Base-by-base conservation (phyloP, 257 asterid genomes). In the Nyctanthes arbortristis region DNA sequence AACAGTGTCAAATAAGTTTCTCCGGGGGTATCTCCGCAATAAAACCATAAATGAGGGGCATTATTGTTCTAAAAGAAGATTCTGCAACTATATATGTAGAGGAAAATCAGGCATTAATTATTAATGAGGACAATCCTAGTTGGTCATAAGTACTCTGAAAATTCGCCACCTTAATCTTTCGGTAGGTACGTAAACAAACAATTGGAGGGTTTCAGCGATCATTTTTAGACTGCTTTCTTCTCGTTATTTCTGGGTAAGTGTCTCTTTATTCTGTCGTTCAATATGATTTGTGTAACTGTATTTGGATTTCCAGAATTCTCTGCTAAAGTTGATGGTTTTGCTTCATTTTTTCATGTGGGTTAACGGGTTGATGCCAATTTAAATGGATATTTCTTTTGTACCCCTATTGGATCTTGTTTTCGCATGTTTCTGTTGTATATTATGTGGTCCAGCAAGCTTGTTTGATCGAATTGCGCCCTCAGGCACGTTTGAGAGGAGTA, bases 21-120 rank as follows among this genome's bases (percentile, higher is more conserved):
- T 30, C 0, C 33, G 58, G 71, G 56, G 85, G 81, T 79, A 80
- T 61, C 69, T 65, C 35, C 57, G 78, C 62, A 32, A 57, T 66
- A 57, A 73, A 66, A 16, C 8, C 0, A 20, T 33, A 27, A 60
- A 30, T 36, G 73, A 70, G 61, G 82, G 78, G 80, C 61, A 40
- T 66, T 5, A 8, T 60, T 70, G 56, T 39, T 32, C 35, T 5
- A 25, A 37, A 4, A n/a, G 12, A 27, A 40, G 63, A 27, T 27
- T 6, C 45, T 62, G 65, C 28, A 10, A 25, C 82, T 68, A 64
- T 66, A 62, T 64, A 68, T 71, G 71, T n/a, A n/a, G n/a, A n/a
- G n/a, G 36, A 2, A 36, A 28, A 31, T 11, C 10, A 33, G 30
- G 16, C 40, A 22, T 40, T 4, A 14, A 33, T 45, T 25, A 9